Evolutionary conservation across 768 basidiomycete species (phyloP).

Genomic region (Tremella mesenterica): DNA sequence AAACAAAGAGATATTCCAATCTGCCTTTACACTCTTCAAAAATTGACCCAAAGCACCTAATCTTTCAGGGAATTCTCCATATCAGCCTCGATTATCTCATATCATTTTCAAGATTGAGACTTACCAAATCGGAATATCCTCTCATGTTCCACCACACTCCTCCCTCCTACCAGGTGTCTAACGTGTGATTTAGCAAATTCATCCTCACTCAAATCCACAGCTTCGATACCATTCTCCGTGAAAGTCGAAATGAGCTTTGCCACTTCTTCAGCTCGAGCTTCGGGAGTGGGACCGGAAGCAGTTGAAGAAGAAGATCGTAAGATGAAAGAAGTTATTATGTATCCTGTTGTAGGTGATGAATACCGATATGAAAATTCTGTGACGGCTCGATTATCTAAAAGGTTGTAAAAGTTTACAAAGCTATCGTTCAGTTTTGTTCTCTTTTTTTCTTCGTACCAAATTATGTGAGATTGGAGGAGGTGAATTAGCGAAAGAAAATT

Average conservation of each 20-base stretch:
- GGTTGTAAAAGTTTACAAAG: conserved; percentile 74
- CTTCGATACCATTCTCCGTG: conserved; percentile 64
- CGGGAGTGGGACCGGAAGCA: conserved; percentile 47
- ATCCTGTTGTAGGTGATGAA: conserved; percentile 58
- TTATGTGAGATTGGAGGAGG: background rate
- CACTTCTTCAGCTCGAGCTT: conserved; percentile 44
- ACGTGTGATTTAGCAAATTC: conserved; percentile 92
- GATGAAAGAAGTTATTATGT: conserved; percentile 85
- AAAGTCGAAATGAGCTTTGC: conserved; percentile 56
- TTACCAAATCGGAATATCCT: conserved; percentile 84
- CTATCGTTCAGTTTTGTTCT: conserved; percentile 46
- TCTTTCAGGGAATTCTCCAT: conserved; percentile 85
- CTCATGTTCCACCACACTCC: conserved; percentile 67
- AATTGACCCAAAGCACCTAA: conserved; percentile 86
- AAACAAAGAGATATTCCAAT: conserved; percentile 94
- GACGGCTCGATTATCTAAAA: conserved; percentile 81
- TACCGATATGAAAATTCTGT: conserved; percentile 96
- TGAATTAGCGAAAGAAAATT: no score
- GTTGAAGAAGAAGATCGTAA: conserved; percentile 50
- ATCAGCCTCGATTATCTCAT: background rate
- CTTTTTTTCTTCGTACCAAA: background rate
- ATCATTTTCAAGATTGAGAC: conserved; percentile 36
- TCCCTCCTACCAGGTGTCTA: conserved; percentile 89
- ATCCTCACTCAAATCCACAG: conserved; percentile 82
- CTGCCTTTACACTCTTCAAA: conserved; percentile 66